Evolutionary conservation across 257 asterid species (phyloP).

Genomic region (Penstemon newberryi): DNA sequence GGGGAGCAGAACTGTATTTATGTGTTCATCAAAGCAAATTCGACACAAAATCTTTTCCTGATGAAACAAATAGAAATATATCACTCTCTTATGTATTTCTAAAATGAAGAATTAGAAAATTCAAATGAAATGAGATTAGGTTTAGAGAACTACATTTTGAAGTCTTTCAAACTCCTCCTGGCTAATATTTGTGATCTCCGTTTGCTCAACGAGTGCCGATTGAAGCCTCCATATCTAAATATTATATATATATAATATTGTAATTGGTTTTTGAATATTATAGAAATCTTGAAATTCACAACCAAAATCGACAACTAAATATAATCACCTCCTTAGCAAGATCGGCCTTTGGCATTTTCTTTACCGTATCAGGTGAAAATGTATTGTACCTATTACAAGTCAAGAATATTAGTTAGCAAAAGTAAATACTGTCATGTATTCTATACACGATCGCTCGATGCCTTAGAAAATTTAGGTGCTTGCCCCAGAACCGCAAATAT

Average conservation of each 20-base stretch:
- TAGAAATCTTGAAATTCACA: neutral
- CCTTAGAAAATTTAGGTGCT: too few relatives aligned
- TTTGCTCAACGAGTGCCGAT: constrained; percentile 71
- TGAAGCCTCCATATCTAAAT: constrained; percentile 82
- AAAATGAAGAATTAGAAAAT: neutral
- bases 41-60: constrained; percentile 93
- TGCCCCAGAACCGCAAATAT: too few relatives aligned
- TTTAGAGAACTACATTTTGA: constrained; percentile 50
- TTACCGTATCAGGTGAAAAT: constrained; percentile 78
- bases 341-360: constrained; percentile 83
- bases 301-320: neutral
- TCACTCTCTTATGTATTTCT: too few relatives aligned
- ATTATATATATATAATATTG: neutral
- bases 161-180: constrained; percentile 90
- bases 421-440: neutral
- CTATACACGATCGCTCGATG: neutral
- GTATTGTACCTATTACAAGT: constrained; percentile 63
- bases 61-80: constrained; percentile 19
- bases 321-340: constrained; percentile 77
- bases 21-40: constrained; percentile 85
- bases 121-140: constrained; percentile 20
- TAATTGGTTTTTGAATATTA: neutral
- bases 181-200: constrained; percentile 73
- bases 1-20: constrained; percentile 82
- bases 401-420: neutral